Percentiles rank a stretch among this genome's conserved stretches.
Evolutionary conservation across 305 asterid genomes (phyloP).

Genomic region (Plantago coronopus): DNA sequence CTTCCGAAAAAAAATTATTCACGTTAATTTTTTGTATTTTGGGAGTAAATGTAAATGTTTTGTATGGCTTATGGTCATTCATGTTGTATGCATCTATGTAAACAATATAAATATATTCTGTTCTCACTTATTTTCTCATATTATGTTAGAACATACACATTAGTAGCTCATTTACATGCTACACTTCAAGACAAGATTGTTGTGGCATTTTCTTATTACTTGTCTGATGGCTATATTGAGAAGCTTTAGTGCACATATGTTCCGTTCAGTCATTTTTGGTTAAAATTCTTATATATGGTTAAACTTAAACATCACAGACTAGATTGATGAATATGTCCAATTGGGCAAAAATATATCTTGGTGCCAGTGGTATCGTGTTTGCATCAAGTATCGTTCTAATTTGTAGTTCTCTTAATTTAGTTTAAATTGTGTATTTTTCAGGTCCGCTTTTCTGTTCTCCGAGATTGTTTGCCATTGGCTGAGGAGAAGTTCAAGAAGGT

Average conservation of each 20-base stretch:
- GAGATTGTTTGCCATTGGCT: slow-evolving; percentile 68
- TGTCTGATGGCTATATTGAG: neutral
- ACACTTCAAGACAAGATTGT: neutral
- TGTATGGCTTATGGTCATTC: too few species aligned
- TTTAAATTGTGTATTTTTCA: slow-evolving; percentile 25
- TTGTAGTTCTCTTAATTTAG: slow-evolving; percentile 8
- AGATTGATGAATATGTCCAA: too few species aligned
- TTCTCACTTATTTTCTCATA: too few species aligned
- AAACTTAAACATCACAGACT: neutral
- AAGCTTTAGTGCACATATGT: neutral
- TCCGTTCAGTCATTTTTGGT: neutral
- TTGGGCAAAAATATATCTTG: too few species aligned
- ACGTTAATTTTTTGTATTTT: too few species aligned
- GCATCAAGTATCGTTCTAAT: too few species aligned
- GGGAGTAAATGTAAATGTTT: too few species aligned
- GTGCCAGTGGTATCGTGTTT: too few species aligned
- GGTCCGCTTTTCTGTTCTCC: slow-evolving; percentile 64
- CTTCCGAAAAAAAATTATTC: too few species aligned
- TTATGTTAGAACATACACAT: neutral
- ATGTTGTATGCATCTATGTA: too few species aligned
- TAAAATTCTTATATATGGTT: too few species aligned
- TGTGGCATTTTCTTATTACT: neutral
- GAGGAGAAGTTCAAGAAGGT: slow-evolving; percentile 74
- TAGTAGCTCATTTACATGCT: neutral
- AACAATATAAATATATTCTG: too few species aligned